These are phyloP conservation scores for Thalassiosira sp. DNA, from an alignment of 352 stramenopile genomes.

Conservation along the genomic window DNA sequence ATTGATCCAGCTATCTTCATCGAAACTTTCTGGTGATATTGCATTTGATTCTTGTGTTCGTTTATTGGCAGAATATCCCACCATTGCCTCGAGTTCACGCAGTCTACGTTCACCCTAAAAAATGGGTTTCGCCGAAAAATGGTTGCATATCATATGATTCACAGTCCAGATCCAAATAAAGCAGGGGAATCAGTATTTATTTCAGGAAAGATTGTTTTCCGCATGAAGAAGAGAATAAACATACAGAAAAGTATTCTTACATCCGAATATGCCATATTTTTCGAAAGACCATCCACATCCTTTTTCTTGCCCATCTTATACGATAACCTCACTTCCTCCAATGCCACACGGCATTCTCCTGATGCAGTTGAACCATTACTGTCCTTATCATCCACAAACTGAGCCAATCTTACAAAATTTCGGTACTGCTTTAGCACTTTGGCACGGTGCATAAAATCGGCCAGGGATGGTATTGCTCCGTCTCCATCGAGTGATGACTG, in stretches of 20 bases:
- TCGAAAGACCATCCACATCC: conserved; percentile 54
- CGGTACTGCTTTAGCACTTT: conserved; percentile 67
- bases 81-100: conserved; percentile 58
- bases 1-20: conserved; percentile 73
- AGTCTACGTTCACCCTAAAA: conserved; percentile 55
- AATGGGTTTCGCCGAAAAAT: neutral
- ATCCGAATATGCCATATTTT: conserved; percentile 56
- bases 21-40: conserved; percentile 18
- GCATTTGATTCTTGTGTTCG: conserved; percentile 15
- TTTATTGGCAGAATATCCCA: conserved; percentile 45
- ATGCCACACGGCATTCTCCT: conserved; percentile 40
- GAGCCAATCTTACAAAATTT: conserved; percentile 61
- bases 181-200: no score
- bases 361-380: conserved; percentile 8
- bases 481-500: neutral
- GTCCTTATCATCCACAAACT: conserved; percentile 48
- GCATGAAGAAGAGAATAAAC: no score
- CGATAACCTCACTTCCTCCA: conserved; percentile 58
- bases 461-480: conserved; percentile 56
- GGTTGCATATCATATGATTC: neutral
- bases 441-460: conserved; percentile 70
- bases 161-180: neutral
- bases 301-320: conserved; percentile 52
- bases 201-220: no score
- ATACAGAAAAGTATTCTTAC: neutral